Evolutionary conservation across 2,329 filamentous ascomycete genomes (phyloP).

Genomic region (Zasmidium cellare): DNA sequence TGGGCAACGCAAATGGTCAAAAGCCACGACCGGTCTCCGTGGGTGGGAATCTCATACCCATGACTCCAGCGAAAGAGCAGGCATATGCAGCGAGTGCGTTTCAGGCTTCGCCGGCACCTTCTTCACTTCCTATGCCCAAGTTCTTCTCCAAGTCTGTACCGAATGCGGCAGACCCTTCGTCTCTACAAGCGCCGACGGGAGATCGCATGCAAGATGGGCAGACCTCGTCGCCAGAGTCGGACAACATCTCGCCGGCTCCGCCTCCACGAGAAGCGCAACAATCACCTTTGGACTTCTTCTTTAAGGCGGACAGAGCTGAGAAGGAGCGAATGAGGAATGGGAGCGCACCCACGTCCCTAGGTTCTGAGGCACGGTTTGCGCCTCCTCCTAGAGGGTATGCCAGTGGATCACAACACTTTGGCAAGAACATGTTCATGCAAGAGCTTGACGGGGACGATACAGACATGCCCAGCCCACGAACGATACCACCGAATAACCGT

Average conservation of each 20-base stretch:
- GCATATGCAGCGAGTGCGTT: slow-evolving; percentile 93
- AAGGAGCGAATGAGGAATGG: slow-evolving; percentile 61
- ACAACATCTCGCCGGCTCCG: slow-evolving; percentile 45
- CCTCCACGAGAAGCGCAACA: slow-evolving; percentile 51
- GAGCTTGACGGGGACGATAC: slow-evolving; percentile 63
- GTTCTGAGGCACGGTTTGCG: slow-evolving; percentile 30
- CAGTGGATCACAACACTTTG: slow-evolving; percentile 31
- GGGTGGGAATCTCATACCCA: slow-evolving; percentile 41
- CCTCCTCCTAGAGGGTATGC: slow-evolving; percentile 28
- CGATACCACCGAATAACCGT: slow-evolving; percentile 22
- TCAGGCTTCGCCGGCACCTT: slow-evolving; percentile 89
- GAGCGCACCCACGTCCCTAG: slow-evolving; percentile 58
- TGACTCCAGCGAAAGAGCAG: slow-evolving; percentile 46
- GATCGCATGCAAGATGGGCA: slow-evolving; percentile 46
- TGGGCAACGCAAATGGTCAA: slow-evolving; percentile 22
- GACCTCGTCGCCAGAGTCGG: slow-evolving; percentile 50
- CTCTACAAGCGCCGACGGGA: slow-evolving; percentile 44
- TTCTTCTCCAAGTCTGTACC: slow-evolving; percentile 78
- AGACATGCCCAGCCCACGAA: slow-evolving; percentile 25
- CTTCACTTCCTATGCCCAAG: slow-evolving; percentile 84
- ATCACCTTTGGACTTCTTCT: slow-evolving; percentile 86
- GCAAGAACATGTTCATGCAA: slow-evolving; percentile 62
- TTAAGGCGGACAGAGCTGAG: slow-evolving; percentile 81
- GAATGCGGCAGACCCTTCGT: slow-evolving; percentile 54
- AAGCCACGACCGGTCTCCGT: slow-evolving; percentile 43